Conservation (phyloP, 345 rosid species). For the Aegle marmelos region DNA sequence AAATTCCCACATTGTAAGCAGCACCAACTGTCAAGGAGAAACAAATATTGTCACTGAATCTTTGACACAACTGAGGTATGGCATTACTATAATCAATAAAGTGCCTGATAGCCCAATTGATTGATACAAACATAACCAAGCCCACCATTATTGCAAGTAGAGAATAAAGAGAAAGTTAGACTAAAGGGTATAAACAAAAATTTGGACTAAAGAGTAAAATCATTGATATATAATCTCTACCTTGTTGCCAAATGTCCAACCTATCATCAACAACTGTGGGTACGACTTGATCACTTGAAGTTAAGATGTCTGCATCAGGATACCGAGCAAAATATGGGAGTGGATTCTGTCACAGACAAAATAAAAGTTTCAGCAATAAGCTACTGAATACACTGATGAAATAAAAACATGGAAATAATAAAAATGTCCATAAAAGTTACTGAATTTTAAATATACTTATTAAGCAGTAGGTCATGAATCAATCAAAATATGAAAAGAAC, state of each 20-base stretch:
- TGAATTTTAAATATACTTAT: not conserved
- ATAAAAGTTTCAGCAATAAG: constrained; percentile 10
- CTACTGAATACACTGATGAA: constrained; percentile 1
- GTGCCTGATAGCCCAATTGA: not conserved
- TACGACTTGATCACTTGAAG: constrained; percentile 91
- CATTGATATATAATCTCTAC: constrained; percentile 34
- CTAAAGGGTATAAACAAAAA: not conserved
- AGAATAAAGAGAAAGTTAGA: not conserved
- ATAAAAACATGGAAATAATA: not conserved
- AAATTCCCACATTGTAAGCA: constrained; percentile 93
- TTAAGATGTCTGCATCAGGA: constrained; percentile 92
- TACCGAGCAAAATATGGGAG: constrained; percentile 92
- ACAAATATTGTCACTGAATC: constrained; percentile 8
- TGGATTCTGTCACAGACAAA: constrained; percentile 62
- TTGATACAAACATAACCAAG: not conserved
- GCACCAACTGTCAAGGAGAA: constrained; percentile 56
- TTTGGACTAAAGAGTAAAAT: not conserved
- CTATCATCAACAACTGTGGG: constrained; percentile 97
- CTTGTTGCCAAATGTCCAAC: constrained; percentile 93
- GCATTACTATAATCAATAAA: not conserved
- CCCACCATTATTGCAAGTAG: not conserved
- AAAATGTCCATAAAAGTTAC: not conserved
- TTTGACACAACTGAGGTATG: not conserved
- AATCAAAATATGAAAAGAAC: not conserved
- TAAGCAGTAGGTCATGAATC: not conserved